phyloP scores from a whole-genome alignment of 176 grass and related monocot genomes.

The Aegilops longissima region DNA sequence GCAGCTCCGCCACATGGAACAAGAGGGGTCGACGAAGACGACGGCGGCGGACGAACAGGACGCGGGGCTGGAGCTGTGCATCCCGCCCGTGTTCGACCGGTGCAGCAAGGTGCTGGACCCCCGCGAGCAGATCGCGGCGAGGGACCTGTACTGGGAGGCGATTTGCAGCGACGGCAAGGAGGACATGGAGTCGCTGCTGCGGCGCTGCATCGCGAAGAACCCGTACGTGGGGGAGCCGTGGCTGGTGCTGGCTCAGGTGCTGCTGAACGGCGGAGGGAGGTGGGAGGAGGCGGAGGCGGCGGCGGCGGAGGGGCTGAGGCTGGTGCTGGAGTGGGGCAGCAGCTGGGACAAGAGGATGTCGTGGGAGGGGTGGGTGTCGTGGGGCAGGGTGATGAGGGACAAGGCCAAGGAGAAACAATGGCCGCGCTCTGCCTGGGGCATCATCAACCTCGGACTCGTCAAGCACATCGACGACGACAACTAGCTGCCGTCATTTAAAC shows the following conservation, averaged over 20 bases:
- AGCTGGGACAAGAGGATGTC: conserved; percentile 88
- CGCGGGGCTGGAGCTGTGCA: conserved; percentile 40
- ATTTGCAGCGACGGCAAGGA: conserved; percentile 10
- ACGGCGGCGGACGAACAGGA: background rate
- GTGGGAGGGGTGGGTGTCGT: conserved; percentile 82
- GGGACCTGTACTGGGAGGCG: conserved; percentile 83
- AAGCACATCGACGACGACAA: background rate
- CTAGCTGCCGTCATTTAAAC: no score
- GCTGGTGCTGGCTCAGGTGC: conserved; percentile 62
- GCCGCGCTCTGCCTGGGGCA: conserved; percentile 53
- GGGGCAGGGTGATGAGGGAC: conserved; percentile 52
- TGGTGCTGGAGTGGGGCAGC: conserved; percentile 73
- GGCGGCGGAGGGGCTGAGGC: conserved; percentile 42
- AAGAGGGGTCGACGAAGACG: background rate
- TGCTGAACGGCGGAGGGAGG: conserved; percentile 39
- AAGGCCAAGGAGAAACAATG: conserved; percentile 47
- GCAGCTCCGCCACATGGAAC: conserved; percentile 20
- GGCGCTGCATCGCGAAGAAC: conserved; percentile 53
- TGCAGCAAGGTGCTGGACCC: conserved; percentile 63
- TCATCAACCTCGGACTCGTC: conserved; percentile 80
- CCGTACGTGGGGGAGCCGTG: conserved; percentile 70
- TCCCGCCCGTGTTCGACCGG: conserved; percentile 65
- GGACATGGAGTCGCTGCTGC: conserved; percentile 41
- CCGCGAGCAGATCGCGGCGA: conserved; percentile 45
- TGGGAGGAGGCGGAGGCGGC: conserved; percentile 47